Base-by-base conservation (phyloP, 306 rosid genomes). In the Cyclanthera cordifolia region DNA sequence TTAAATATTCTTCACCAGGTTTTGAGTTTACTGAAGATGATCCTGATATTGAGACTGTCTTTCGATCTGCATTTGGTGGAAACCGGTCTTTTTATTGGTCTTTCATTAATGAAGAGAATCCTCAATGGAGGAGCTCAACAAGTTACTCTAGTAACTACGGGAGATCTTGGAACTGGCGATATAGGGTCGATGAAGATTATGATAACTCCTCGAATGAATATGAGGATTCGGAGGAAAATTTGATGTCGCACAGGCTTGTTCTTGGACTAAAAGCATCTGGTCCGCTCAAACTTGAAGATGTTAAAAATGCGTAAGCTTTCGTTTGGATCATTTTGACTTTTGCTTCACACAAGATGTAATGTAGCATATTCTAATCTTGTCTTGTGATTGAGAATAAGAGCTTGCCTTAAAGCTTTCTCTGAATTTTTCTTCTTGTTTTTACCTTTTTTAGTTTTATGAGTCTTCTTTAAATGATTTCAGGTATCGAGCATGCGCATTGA, bases 301-400 rank as follows among this genome's bases (percentile, higher is more conserved):
- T 91, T 69, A 91, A 91, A 79, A 82, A 72, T 77, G 97, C 96
- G 97, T 89, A 73, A 84, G 95, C 77, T 77, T 49, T 69, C 67
- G 16, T 54, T 43, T 56, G 43, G 0, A 37, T 53, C 43, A 25
- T 9, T 66, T 43, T 0, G 9, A 41, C 69, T 64, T 28, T 64
- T 65, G 53, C 39, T 23, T 65, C 70, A 24, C 21, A 11, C 32
- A 6, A n/a, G n/a, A n/a, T n/a, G n/a, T n/a, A 13, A 2, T 46
- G 8, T 64, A 19, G 70, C 15, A 15, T 41, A 63, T 24, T 17
- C 70, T 46, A 1, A 1, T 24, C 32, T 7, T 66, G 3, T 66
- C 54, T 66, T 15, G 21, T 53, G n/a, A n/a, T n/a, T n/a, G n/a
- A n/a, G n/a, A n/a, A n/a, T n/a, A n/a, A n/a, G n/a, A n/a, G n/a